Conservation (phyloP, 805 yeast species). For the Schizosaccharomyces octosporus region DNA sequence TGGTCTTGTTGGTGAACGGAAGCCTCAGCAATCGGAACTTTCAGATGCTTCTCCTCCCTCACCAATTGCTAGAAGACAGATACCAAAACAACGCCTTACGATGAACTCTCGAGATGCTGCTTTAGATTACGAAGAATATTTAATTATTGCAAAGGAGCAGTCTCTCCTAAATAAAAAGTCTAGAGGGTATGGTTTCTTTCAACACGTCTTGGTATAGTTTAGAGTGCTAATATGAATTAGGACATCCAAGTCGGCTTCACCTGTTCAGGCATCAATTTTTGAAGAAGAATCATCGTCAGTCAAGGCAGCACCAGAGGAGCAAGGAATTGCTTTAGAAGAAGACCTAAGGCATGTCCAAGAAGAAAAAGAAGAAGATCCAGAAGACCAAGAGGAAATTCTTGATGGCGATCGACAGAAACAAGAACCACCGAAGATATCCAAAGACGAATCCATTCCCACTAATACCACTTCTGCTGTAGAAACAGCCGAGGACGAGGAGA, state of each 20-base stretch:
- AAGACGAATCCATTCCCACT: too few species aligned
- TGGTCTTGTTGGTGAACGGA: neutral
- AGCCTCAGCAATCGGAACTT: neutral
- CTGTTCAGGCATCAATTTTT: neutral
- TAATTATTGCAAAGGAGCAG: neutral
- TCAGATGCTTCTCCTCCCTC: neutral
- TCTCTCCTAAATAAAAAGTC: neutral
- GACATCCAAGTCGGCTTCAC: neutral
- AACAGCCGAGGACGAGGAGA: neutral
- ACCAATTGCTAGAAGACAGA: neutral
- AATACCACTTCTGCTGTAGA: neutral
- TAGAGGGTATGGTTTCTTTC: neutral
- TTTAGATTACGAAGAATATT: slow-evolving; percentile 3
- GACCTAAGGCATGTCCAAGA: too few species aligned
- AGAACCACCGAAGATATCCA: too few species aligned
- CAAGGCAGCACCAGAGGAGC: too few species aligned
- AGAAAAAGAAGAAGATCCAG: too few species aligned
- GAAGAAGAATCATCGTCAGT: too few species aligned
- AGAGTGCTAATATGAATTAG: neutral
- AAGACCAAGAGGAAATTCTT: too few species aligned
- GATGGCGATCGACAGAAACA: too few species aligned
- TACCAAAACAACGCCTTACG: slow-evolving; percentile 12
- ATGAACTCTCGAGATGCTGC: slow-evolving; percentile 14
- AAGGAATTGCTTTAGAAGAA: too few species aligned
- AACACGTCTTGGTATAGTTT: neutral